Conservation (phyloP, 2,329 filamentous ascomycete genomes). For the Cladobotryum protrusum region DNA sequence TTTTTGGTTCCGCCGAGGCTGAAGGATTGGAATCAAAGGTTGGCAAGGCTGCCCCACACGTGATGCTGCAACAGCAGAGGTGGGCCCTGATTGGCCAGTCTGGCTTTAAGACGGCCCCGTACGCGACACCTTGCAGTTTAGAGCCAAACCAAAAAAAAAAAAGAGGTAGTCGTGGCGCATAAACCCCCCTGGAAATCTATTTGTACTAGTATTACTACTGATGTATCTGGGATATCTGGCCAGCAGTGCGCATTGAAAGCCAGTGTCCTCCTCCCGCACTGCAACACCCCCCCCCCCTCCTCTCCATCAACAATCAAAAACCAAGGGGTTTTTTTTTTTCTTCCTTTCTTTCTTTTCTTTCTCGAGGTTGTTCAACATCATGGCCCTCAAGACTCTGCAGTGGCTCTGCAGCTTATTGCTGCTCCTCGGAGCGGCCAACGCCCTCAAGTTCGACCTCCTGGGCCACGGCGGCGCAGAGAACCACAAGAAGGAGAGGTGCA, state of each 20-base stretch:
- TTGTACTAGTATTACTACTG: no score
- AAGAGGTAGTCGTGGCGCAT: no score
- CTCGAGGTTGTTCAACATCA: conserved; percentile 2
- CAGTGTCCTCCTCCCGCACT: no score
- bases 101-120: neutral
- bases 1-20: conserved; percentile 12
- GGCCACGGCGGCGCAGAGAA: conserved; percentile 48
- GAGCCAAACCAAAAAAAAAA: neutral
- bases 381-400: conserved; percentile 44
- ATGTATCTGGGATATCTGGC: no score
- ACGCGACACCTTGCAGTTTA: conserved; percentile 16
- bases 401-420: conserved; percentile 53
- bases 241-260: no score
- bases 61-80: conserved; percentile 3
- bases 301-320: no score
- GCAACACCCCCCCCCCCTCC: no score
- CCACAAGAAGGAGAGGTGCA: conserved; percentile 75
- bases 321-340: no score
- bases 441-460: conserved; percentile 89
- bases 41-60: conserved; percentile 22
- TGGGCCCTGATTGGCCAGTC: conserved; percentile 5
- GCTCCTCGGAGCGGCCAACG: conserved; percentile 49
- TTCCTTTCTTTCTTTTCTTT: no score
- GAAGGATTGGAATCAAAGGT: conserved; percentile 11
- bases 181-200: no score